Base-by-base conservation (phyloP, 768 basidiomycete genomes). In the Auricularia auricula-judae region DNA sequence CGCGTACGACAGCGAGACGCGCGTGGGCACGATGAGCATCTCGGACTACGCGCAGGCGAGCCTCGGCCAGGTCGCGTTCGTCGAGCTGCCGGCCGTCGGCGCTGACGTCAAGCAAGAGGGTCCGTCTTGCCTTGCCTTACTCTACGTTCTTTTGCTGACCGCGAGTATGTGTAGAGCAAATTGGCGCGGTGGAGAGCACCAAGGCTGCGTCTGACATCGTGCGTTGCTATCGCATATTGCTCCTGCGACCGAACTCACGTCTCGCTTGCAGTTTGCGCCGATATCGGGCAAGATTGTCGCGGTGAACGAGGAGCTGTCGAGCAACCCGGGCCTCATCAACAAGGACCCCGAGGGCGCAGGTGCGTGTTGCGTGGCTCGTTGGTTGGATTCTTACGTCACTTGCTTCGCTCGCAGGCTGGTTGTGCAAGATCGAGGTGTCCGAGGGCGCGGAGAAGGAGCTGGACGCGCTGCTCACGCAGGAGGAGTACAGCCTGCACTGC, bases 21-120 rank as follows among this genome's bases (percentile, higher is more conserved):
- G 86, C 43, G 68, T 93, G 35, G 96, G 93, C 43, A 87, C 83
- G 7, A 80, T 98, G 54, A 84, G 85, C 53, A 91, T 99, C 72
- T 98, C 97, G 16, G 79, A 96, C 72, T 89, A 97, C 72, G 97
- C 97, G 1, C 93, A 98, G 74, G 81, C 86, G 61, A 86, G 87
- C 39, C 82, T 99, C 2, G 97, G 97, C 36, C 97, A 99, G 73
- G 93, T 98, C 62, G 97, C 98, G 59, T 99, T 91, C 76, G 94
- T 98, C 60, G 97, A 98, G 74, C 82, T 99, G 60, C 91, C 92
- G 1, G 69, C 72, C 10, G 72, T 81, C 8, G 93, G 89, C 3
- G 78, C 81, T 0, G 73, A 82, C 65, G 78, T 98, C 63, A 72
- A 72, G 7, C 79, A 88, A 74, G 91, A 89, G 69, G 91, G 95